Base-by-base conservation (phyloP, 768 basidiomycete genomes). In the Tephrocybe sp. region DNA sequence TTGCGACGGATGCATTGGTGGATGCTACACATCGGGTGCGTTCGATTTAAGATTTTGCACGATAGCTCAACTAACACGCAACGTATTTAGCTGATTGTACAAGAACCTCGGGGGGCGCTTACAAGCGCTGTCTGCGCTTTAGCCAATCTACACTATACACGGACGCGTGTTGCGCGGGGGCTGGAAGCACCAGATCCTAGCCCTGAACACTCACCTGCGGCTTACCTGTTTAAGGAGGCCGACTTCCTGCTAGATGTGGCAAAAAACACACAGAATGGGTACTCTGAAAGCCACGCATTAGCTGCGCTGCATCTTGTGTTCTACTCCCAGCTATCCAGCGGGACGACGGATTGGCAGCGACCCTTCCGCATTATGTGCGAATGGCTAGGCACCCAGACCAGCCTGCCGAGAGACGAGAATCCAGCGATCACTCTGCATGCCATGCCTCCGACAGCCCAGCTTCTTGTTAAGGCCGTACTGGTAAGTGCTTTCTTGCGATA, bases 291-390 rank as follows among this genome's bases (percentile, higher is more conserved):
- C 42, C 88, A 92, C 58, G 91, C 87, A 9, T 75, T 86, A 56
- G 89, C 91, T 4, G 88, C 91, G 4, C 62, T 90, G 38, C 88
- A 89, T 65, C 78, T 93, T 54, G 75, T 90, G 52, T 81, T 77
- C 60, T 89, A 84, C 65, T 86, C 85, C 39, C 73, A 87, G 52
- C 70, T 91, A 62, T 83, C 82, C 2, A 85, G 86, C 47, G 83
- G 87, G 32, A 68, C 72, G 45, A 78, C 75, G 14, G 80, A 85
- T 58, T 93, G 91, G 91, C 78, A 78, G 53, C 70, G 73, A 5
- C 80, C 86, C 55, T 81, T 92, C 60, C 73, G 77, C 34, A 75
- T 90, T 17, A 83, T 89, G 40, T 79, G 79, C 58, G 87, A 91
- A 52, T 92, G 91, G 91, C 71, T 92, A 40, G 26, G 7, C 3